Evolutionary conservation across 805 yeast species (phyloP).

Genomic region (Zygoascus tannicola): DNA sequence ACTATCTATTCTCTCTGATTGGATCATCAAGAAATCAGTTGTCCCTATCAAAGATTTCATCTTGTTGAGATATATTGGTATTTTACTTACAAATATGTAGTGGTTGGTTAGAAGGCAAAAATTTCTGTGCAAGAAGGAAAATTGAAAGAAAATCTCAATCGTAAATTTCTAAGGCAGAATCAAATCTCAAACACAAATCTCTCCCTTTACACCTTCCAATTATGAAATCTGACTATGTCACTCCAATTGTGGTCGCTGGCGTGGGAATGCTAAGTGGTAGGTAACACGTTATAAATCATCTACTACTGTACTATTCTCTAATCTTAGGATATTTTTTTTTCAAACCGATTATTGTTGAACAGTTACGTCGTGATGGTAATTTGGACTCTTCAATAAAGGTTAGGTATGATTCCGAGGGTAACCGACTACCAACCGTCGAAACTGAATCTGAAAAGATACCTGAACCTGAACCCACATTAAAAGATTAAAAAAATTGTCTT

Average conservation of each 20-base stretch:
- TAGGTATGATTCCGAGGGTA: constrained; percentile 3
- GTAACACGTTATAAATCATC: too few species aligned
- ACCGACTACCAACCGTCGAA: neutral
- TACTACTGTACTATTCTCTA: too few species aligned
- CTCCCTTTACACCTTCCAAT: neutral
- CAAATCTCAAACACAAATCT: too few species aligned
- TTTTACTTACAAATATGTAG: neutral
- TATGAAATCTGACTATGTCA: neutral
- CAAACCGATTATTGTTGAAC: constrained; percentile 16
- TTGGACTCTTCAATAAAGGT: constrained; percentile 15
- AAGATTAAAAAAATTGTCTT: too few species aligned
- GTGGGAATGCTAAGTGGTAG: neutral
- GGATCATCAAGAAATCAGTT: constrained; percentile 24
- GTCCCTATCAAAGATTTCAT: constrained; percentile 29
- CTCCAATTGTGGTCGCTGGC: neutral
- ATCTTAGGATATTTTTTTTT: constrained; percentile 9
- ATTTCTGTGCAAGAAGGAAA: neutral
- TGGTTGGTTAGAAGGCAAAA: neutral
- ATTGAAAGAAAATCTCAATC: too few species aligned
- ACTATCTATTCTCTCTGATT: constrained; percentile 26
- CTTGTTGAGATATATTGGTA: constrained; percentile 10
- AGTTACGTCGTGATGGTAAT: constrained; percentile 21
- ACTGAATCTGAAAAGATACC: neutral
- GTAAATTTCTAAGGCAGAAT: too few species aligned
- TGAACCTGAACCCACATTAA: neutral